Conservation (phyloP, 192 early-diverging fungal genomes). For the Podila verticillata region DNA sequence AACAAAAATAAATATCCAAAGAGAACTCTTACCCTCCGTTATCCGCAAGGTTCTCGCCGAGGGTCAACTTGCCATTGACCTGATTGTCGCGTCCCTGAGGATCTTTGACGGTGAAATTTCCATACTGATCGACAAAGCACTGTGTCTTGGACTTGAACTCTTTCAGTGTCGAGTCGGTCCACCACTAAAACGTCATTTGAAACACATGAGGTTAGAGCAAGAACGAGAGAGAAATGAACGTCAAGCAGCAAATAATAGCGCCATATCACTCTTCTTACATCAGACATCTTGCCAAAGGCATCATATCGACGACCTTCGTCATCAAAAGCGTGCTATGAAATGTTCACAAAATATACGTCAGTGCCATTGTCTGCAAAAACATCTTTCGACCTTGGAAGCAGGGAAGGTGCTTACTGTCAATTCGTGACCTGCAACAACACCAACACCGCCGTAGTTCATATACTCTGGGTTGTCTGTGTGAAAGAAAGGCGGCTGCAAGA, state of each 20-base stretch:
- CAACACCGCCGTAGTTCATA: constrained; percentile 72
- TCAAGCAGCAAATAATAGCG: no score
- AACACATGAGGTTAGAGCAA: not conserved
- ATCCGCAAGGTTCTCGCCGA: constrained; percentile 77
- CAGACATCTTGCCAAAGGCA: constrained; percentile 21
- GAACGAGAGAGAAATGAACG: not conserved
- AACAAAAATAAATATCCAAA: constrained; percentile 20
- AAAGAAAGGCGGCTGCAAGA: constrained; percentile 67
- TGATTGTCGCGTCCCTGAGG: constrained; percentile 47
- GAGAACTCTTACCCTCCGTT: constrained; percentile 60
- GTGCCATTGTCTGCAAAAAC: not conserved
- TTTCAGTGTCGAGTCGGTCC: constrained; percentile 60
- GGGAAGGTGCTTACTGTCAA: constrained; percentile 37
- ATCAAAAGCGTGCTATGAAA: constrained; percentile 61
- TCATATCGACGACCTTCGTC: constrained; percentile 56
- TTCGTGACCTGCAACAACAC: constrained; percentile 65
- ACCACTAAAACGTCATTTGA: constrained; percentile 56
- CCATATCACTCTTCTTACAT: not conserved
- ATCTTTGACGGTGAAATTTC: constrained; percentile 56
- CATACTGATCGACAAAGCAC: constrained; percentile 74
- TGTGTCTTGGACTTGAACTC: constrained; percentile 61
- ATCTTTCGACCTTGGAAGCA: not conserved
- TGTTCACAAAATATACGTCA: no score
- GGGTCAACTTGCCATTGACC: constrained; percentile 65
- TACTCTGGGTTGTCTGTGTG: constrained; percentile 56